Conservation (phyloP, 257 asterid species). For the Misopates orontium region DNA sequence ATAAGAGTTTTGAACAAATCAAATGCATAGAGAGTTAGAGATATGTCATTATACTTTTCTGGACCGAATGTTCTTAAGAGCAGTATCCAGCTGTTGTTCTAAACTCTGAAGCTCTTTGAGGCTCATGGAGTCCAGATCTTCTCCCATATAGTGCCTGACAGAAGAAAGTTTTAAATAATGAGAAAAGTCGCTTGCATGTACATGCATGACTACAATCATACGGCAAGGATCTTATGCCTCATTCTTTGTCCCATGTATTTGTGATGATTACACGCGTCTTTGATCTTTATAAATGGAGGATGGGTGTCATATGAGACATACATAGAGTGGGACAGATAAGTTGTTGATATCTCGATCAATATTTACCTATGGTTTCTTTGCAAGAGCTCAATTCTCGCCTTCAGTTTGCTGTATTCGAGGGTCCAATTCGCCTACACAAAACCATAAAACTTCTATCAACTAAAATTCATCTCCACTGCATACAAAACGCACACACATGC, state of each 20-base stretch:
- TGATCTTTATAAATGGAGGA: no score
- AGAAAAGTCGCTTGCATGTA: background rate
- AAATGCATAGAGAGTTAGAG: background rate
- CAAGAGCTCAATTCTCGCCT: conserved; percentile 59
- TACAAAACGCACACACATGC: no score
- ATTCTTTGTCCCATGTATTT: no score
- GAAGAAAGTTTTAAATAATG: background rate
- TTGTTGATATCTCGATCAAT: background rate
- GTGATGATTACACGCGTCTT: no score
- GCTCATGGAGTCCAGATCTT: conserved; percentile 56
- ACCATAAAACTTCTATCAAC: background rate
- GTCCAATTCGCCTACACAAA: conserved; percentile 52
- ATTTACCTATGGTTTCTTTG: conserved; percentile 51
- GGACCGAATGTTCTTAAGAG: conserved; percentile 54
- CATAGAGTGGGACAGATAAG: no score
- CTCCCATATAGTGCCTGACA: conserved; percentile 64
- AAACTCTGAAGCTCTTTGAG: conserved; percentile 63
- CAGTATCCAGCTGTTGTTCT: conserved; percentile 57
- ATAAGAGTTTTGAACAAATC: no score
- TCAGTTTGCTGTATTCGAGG: conserved; percentile 57
- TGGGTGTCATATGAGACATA: no score
- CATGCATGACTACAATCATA: background rate
- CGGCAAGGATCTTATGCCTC: no score
- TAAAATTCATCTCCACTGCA: no score
- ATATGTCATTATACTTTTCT: conserved; percentile 43